phyloP scores from a whole-genome alignment of 345 rosid species.

The Gossypium thurberi region DNA sequence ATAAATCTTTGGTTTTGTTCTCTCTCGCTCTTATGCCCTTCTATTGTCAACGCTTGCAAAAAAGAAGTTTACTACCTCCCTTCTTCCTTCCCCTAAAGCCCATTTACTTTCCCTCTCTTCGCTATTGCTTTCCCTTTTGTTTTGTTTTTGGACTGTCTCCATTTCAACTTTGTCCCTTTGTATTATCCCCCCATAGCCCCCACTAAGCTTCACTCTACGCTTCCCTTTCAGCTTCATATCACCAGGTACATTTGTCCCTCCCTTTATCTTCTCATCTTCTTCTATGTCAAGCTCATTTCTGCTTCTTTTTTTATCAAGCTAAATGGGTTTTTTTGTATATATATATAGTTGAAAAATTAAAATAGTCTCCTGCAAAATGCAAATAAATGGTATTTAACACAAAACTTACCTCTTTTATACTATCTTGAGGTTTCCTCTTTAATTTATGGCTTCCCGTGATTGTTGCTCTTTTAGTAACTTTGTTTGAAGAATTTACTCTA shows the following conservation, averaged over 20 bases:
- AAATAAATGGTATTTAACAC: not conserved
- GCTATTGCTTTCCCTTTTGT: constrained; percentile 13
- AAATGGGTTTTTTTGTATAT: not conserved
- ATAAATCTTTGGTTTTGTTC: constrained; percentile 1
- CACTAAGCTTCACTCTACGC: constrained; percentile 13
- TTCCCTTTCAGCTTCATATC: constrained; percentile 5
- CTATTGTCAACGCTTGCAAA: constrained; percentile 60
- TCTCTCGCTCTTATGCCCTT: not conserved
- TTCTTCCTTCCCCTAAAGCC: constrained; percentile 31
- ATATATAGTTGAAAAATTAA: not conserved
- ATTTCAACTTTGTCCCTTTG: constrained; percentile 18
- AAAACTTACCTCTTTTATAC: not conserved
- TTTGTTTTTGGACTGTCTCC: constrained; percentile 13
- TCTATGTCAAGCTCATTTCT: not conserved
- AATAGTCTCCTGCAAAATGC: not conserved
- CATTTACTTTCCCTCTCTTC: constrained; percentile 14
- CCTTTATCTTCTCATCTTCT: not conserved
- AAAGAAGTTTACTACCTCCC: constrained; percentile 60
- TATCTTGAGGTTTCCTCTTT: not conserved
- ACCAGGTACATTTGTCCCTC: constrained; percentile 16
- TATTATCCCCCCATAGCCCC: constrained; percentile 23
- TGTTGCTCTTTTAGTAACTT: not conserved
- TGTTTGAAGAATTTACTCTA: not conserved
- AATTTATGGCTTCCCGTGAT: not conserved
- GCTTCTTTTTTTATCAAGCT: not conserved